Conservation (phyloP, 2,329 filamentous ascomycete species). For the Alternaria postmessia region DNA sequence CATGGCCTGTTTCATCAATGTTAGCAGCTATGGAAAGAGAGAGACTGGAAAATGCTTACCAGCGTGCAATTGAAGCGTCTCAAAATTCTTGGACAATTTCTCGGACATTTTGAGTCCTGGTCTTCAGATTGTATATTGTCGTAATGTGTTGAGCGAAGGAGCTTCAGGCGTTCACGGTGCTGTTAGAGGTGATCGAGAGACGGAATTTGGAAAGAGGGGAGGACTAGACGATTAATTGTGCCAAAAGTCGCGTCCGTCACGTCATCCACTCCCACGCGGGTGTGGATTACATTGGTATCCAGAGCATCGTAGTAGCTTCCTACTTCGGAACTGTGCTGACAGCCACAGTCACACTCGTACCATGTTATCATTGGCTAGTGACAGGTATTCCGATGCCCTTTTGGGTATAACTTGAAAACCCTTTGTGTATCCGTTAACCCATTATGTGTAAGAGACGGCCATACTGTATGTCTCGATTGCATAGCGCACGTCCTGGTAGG, state of each 20-base stretch:
- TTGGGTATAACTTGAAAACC: neutral
- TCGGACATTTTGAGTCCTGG: constrained; percentile 43
- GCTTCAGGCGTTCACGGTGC: neutral
- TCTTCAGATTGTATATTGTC: neutral
- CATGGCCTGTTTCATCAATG: constrained; percentile 65
- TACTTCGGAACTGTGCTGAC: neutral
- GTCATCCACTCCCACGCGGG: constrained; percentile 9
- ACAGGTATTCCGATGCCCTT: neutral
- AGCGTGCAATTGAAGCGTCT: constrained; percentile 62
- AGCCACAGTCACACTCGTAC: neutral
- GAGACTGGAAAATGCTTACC: constrained; percentile 43
- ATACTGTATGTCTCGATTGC: neutral
- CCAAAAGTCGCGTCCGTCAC: constrained; percentile 8
- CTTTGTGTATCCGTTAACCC: neutral
- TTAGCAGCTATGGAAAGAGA: neutral
- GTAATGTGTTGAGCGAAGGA: neutral
- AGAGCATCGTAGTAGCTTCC: neutral
- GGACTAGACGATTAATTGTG: neutral
- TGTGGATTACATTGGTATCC: neutral
- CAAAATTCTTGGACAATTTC: constrained; percentile 55
- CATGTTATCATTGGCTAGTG: neutral
- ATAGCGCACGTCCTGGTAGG: constrained; percentile 1
- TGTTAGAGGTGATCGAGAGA: neutral
- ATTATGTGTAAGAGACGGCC: neutral
- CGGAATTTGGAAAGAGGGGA: constrained; percentile 3